Conservation (phyloP, 352 stramenopile species). For the Pythium myriotylum region DNA sequence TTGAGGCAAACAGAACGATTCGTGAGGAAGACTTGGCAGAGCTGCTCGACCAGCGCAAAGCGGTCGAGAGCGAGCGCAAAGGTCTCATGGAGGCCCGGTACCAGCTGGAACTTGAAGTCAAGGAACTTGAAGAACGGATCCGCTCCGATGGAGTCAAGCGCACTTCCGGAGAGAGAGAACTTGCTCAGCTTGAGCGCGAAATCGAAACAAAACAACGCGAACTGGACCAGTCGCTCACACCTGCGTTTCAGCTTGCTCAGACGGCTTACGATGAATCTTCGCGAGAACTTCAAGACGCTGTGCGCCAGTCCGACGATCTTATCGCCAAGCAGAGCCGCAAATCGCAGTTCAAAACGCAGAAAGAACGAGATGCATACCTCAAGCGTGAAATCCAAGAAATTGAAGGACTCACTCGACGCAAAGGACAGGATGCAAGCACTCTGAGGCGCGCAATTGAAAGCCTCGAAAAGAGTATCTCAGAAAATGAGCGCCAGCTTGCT, state of each 20-base stretch:
- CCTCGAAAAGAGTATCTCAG: slow-evolving; percentile 41
- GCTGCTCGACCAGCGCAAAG: slow-evolving; percentile 52
- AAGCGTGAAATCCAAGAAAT: slow-evolving; percentile 68
- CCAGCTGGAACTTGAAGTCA: slow-evolving; percentile 81
- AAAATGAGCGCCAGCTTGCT: slow-evolving; percentile 48
- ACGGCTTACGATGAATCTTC: slow-evolving; percentile 87
- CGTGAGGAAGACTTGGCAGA: slow-evolving; percentile 58
- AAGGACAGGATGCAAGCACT: slow-evolving; percentile 50
- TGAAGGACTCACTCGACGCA: slow-evolving; percentile 57
- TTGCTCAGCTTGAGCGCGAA: slow-evolving; percentile 50
- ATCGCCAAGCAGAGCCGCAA: slow-evolving; percentile 97
- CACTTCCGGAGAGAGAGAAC: slow-evolving; percentile 51
- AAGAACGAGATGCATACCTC: slow-evolving; percentile 91
- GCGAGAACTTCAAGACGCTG: slow-evolving; percentile 56
- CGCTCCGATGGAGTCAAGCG: slow-evolving; percentile 49
- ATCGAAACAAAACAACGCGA: slow-evolving; percentile 54
- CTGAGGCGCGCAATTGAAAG: slow-evolving; percentile 49
- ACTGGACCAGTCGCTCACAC: slow-evolving; percentile 56
- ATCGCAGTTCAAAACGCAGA: slow-evolving; percentile 93
- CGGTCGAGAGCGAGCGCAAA: slow-evolving; percentile 74
- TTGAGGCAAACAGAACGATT: slow-evolving; percentile 43
- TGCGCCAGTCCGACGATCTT: slow-evolving; percentile 82
- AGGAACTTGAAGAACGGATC: slow-evolving; percentile 71
- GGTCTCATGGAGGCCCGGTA: slow-evolving; percentile 76
- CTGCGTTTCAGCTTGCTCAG: slow-evolving; percentile 51